Evolutionary conservation across 2,329 filamentous ascomycete species (phyloP).

Genomic region (Tolypocladium ophioglossoides): DNA sequence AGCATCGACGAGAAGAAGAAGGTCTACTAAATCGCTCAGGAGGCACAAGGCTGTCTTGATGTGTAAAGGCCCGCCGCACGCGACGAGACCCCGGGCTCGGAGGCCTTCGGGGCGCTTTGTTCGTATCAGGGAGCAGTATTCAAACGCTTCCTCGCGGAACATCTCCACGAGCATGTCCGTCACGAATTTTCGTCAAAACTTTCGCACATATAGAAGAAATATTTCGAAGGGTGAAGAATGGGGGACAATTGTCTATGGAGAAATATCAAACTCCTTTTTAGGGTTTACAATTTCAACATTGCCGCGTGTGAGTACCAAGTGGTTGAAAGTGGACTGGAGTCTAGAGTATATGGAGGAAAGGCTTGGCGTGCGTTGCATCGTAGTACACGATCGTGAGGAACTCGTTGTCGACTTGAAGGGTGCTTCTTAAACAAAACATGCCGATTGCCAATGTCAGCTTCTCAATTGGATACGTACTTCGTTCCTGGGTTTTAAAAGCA

Average conservation of each 20-base stretch:
- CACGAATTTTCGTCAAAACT: constrained; percentile 2
- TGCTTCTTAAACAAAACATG: background rate
- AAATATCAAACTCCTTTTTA: too few species aligned
- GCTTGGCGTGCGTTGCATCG: background rate
- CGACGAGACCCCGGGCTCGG: background rate
- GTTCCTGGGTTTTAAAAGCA: background rate
- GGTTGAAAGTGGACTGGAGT: background rate
- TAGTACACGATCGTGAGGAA: background rate
- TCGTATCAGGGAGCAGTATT: background rate
- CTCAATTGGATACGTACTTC: too few species aligned
- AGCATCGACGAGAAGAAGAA: constrained; percentile 99
- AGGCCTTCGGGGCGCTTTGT: background rate
- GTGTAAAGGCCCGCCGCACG: background rate
- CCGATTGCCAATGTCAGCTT: background rate
- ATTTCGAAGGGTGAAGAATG: background rate
- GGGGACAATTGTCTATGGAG: background rate
- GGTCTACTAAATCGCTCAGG: constrained; percentile 52
- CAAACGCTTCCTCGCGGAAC: constrained; percentile 1
- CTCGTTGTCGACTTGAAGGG: background rate
- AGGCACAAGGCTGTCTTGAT: background rate
- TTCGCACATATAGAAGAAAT: constrained; percentile 1
- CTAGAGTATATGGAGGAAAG: background rate
- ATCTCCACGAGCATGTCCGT: constrained; percentile 5
- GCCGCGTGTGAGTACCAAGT: background rate
- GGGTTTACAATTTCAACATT: background rate